Percentiles rank a stretch among this genome's conserved stretches.
phyloP scores from a whole-genome alignment of 495 filamentous ascomycete species.

The Immersiella caudata region DNA sequence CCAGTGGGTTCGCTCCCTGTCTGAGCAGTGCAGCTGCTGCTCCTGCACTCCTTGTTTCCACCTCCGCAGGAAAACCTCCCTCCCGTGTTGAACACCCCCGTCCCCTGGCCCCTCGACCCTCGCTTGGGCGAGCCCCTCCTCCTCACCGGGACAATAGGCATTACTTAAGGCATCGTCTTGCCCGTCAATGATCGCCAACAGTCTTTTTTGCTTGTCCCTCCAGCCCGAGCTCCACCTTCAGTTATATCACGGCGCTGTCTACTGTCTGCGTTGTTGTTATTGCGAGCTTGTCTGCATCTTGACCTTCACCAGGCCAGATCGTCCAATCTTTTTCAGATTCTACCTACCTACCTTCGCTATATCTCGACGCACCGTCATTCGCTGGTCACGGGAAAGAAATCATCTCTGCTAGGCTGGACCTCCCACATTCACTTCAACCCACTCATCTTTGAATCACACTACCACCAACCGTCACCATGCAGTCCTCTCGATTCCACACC shows the following conservation, averaged over 20 bases:
- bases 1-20: background rate
- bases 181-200: background rate
- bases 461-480: slow-evolving; percentile 40
- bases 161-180: slow-evolving; percentile 21
- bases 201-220: slow-evolving; percentile 22
- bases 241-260: slow-evolving; percentile 11
- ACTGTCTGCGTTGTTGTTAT: slow-evolving; percentile 18
- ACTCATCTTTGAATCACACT: slow-evolving; percentile 2
- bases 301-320: slow-evolving; percentile 38
- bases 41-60: slow-evolving; percentile 23
- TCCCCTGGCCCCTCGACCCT: background rate
- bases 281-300: slow-evolving; percentile 22
- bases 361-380: slow-evolving; percentile 30
- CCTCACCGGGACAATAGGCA: background rate
- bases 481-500: slow-evolving; percentile 52
- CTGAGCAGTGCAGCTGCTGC: slow-evolving; percentile 15
- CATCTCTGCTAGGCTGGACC: slow-evolving; percentile 39
- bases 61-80: slow-evolving; percentile 1
- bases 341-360: slow-evolving; percentile 20
- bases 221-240: slow-evolving; percentile 27
- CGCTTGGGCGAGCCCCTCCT: background rate
- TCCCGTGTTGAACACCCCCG: slow-evolving; percentile 5
- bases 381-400: slow-evolving; percentile 27
- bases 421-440: slow-evolving; percentile 28
- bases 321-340: slow-evolving; percentile 42